Evolutionary conservation across 129 eudicot genomes (phyloP).

Genomic region (Chrysanthemum makinoi): DNA sequence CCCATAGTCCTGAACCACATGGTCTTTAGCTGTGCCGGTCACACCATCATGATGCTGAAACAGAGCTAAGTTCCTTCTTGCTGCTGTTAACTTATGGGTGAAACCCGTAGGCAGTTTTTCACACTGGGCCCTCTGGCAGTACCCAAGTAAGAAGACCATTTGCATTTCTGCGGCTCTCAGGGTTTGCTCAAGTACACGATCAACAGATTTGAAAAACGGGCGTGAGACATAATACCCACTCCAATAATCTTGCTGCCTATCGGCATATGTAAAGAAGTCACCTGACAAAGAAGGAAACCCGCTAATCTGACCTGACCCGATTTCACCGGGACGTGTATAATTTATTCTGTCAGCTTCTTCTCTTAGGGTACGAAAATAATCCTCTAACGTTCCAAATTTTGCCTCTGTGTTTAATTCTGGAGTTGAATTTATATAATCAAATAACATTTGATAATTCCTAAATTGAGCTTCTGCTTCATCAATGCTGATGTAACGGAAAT

Average conservation of each 20-base stretch:
- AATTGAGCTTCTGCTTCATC: constrained; percentile 99
- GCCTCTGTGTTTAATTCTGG: constrained; percentile 90
- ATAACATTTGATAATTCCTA: constrained; percentile 86
- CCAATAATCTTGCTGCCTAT: constrained; percentile 96
- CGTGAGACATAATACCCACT: constrained; percentile 97
- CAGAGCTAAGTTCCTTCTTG: constrained; percentile 90
- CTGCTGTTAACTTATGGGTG: constrained; percentile 77
- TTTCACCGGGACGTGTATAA: constrained; percentile 75
- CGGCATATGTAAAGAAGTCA: constrained; percentile 95
- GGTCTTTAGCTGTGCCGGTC: constrained; percentile 96
- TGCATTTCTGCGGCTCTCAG: constrained; percentile 86
- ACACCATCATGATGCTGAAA: constrained; percentile 99
- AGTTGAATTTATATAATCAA: constrained; percentile 82
- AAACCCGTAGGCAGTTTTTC: constrained; percentile 84
- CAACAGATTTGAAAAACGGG: constrained; percentile 97
- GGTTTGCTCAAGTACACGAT: constrained; percentile 92
- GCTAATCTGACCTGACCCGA: constrained; percentile 80
- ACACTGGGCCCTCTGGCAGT: constrained; percentile 83
- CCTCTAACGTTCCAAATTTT: constrained; percentile 90
- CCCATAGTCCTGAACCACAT: constrained; percentile 93
- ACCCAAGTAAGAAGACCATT: constrained; percentile 79
- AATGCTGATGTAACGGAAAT: constrained; percentile 84
- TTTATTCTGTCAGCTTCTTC: constrained; percentile 88
- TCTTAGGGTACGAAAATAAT: constrained; percentile 79
- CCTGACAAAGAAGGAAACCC: constrained; percentile 97